Evolutionary conservation across 1,284 basidiomycete genomes (phyloP).

Genomic region (Ceratobasidium papillatum): DNA sequence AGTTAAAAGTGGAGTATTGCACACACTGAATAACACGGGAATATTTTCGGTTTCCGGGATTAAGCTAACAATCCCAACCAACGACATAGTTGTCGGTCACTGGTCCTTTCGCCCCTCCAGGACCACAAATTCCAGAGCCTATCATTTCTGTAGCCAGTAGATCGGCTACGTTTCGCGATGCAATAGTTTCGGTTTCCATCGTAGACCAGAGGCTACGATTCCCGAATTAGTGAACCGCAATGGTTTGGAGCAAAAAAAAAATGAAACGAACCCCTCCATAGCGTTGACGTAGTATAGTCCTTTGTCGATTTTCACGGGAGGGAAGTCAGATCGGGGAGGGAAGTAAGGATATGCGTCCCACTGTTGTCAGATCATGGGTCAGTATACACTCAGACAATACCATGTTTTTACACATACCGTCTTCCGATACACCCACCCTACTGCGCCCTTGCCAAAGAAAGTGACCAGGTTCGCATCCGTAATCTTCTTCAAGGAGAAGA

Average conservation of each 20-base stretch:
- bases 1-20: too few species aligned
- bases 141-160: constrained; percentile 75
- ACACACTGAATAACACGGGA: too few species aligned
- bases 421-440: constrained; percentile 86
- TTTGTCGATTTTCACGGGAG: constrained; percentile 76
- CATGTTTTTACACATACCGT: constrained; percentile 55
- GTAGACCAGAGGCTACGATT: constrained; percentile 72
- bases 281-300: constrained; percentile 90
- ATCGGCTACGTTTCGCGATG: constrained; percentile 84
- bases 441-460: constrained; percentile 67
- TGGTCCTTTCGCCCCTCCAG: constrained; percentile 34
- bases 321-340: constrained; percentile 71
- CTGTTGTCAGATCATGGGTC: constrained; percentile 52
- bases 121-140: constrained; percentile 64
- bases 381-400: not conserved
- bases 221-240: not conserved
- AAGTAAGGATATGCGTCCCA: constrained; percentile 83
- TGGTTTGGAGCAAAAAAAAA: constrained; percentile 4
- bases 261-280: constrained; percentile 76
- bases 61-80: constrained; percentile 47
- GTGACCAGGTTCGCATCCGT: constrained; percentile 72
- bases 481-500: constrained; percentile 78
- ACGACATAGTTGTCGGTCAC: constrained; percentile 45
- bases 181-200: constrained; percentile 92
- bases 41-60: too few species aligned